Evolutionary conservation across 108 stramenopile species (phyloP), one percentile per base, ranked within the genome.

Genomic region (Schizochytrium sp.): DNA sequence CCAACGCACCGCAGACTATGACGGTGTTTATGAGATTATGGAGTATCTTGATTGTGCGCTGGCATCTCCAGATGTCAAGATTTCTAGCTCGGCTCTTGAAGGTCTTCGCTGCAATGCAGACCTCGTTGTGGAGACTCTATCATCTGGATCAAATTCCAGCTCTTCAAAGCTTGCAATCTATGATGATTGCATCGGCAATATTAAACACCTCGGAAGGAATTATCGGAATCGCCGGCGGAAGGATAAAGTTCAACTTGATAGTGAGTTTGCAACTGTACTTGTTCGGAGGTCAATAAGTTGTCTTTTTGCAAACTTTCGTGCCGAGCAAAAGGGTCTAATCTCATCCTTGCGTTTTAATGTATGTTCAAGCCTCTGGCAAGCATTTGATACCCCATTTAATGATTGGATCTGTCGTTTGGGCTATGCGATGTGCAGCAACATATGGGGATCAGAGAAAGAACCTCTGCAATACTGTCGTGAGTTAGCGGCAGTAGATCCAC

Each of bases 381-480:
- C 64, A 8, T 15, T 69, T 7, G 64, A 12, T 7, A 44, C 64
- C 42, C 64, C 64, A 3, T 69, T 13, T 44, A 3, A 7, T 5
- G 64, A 38, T 2, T 69, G 64, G 64, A 44, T 3, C 0, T 44
- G 15, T 7, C 12, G 64, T 7, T 44, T 69, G 8, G 64, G 42
- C 5, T 69, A 44, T 69, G 64, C 64, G 0, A 7, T 69, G 64
- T 69, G 64, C 15, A 69, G 44, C 64, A 69, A 69, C 2, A 10
- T 8, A 1, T 69, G 64, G 64, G 64, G 5, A 8, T 13, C 12
- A 7, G 19, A 69, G 19, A 15, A 12, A 0, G 64, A 69, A 44
- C 64, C 64, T 28, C 44, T 69, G 64, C 64, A 69, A 69, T 69
- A 69, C 28, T 69, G 64, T 44, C 64, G 64, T 7, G 64, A 2